These are phyloP conservation scores for Hagleromyces aurorensis DNA, from an alignment of 805 yeast species.

Conservation along the genomic window DNA sequence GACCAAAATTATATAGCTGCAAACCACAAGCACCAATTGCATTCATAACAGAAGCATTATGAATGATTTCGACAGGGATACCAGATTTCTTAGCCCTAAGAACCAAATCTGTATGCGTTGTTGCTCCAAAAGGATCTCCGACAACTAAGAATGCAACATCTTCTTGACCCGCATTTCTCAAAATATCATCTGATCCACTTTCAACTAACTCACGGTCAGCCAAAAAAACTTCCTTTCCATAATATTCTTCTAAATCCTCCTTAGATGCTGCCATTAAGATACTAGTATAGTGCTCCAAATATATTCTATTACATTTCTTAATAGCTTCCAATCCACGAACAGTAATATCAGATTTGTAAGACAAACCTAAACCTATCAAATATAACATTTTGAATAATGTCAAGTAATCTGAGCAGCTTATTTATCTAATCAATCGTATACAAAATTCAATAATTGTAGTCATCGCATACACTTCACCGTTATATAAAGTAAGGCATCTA, in stretches of 20 bases:
- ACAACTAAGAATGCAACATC: conserved; percentile 94
- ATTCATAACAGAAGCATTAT: conserved; percentile 95
- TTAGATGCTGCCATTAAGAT: conserved; percentile 88
- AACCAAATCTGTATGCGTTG: conserved; percentile 92
- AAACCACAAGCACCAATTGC: conserved; percentile 98
- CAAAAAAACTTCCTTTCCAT: conserved; percentile 74
- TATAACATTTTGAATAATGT: conserved; percentile 54
- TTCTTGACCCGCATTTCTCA: conserved; percentile 65
- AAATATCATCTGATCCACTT: conserved; percentile 73
- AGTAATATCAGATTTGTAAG: conserved; percentile 83
- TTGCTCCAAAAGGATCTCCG: conserved; percentile 97
- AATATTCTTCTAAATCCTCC: conserved; percentile 66
- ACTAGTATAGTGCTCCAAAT: conserved; percentile 91
- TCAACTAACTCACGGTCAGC: conserved; percentile 97
- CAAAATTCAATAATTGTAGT: too few species aligned
- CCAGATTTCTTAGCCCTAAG: conserved; percentile 82
- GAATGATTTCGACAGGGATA: conserved; percentile 73
- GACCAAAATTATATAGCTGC: conserved; percentile 92
- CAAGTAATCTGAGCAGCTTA: too few species aligned
- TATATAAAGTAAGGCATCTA: too few species aligned
- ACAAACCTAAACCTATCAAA: conserved; percentile 84
- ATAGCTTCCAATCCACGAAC: conserved; percentile 89
- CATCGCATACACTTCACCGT: too few species aligned
- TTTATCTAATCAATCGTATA: too few species aligned
- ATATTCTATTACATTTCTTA: conserved; percentile 78